Evolutionary conservation across 305 asterid species (phyloP), one percentile per base, ranked within the genome.

Genomic region (Fraxinus sp.): DNA sequence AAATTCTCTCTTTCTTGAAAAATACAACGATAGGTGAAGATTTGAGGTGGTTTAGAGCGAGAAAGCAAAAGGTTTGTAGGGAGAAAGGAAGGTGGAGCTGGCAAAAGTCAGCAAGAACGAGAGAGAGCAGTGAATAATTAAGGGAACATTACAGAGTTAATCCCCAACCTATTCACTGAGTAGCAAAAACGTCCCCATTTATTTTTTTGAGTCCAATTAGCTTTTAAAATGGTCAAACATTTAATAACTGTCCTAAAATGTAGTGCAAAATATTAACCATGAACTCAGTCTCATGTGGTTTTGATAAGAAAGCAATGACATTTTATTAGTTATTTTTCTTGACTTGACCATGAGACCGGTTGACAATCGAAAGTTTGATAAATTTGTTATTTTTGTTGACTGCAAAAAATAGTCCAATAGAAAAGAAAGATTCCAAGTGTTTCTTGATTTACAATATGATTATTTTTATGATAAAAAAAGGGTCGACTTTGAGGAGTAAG

Each of bases 11-110:
- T 83, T 59, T 77, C 82, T 71, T 26, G 35, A 70, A 76, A 80
- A 84, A 33, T 28, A 30, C 10, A 37, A 70, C 35, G 37, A 32
- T 70, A 13, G 9, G 41, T 70, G 46, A 44, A 78, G 44, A 68
- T 64, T 24, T 70, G 75, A 78, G 46, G 57, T 37, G 33, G 57
- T 87, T 76, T 82, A 85, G 88, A 88, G 90, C 86, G 91, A 90
- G 86, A 85, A 84, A 87, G 85, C 76, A 80, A 83, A 37, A 85
- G 88, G 89, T 78, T 81, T 87, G 84, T 83, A 81, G 89, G 82
- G 85, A 79, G 84, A 88, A 79, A 87, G 78, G 81, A 80, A 73
- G 77, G 85, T 84, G 66, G 88, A 85, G 91, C 93, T 90, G 91
- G 90, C 86, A 86, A 82, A 86, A 64, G 83, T 33, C 80, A 77